Evolutionary conservation across 345 rosid species (phyloP).

Genomic region (Linum lewisii): DNA sequence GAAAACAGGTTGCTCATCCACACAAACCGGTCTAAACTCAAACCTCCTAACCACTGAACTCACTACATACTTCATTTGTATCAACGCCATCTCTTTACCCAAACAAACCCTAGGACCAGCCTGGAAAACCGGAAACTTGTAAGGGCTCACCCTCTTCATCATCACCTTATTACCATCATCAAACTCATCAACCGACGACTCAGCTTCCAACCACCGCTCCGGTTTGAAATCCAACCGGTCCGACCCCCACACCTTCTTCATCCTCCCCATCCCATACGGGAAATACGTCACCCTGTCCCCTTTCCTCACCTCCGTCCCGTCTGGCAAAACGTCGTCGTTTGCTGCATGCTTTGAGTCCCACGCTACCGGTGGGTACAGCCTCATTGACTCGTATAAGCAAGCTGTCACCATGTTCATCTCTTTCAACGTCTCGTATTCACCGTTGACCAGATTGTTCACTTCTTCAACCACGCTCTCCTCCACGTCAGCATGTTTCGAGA

Average conservation of each 20-base stretch:
- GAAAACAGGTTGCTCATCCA: slow-evolving; percentile 14
- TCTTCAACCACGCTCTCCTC: slow-evolving; percentile 17
- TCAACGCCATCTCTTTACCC: slow-evolving; percentile 68
- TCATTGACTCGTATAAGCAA: slow-evolving; percentile 22
- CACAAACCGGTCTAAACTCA: slow-evolving; percentile 14
- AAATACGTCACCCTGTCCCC: slow-evolving; percentile 26
- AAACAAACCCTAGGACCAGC: slow-evolving; percentile 74
- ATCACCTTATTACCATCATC: slow-evolving; percentile 8
- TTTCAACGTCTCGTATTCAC: slow-evolving; percentile 15
- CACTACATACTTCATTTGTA: slow-evolving; percentile 56
- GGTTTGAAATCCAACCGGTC: slow-evolving; percentile 21
- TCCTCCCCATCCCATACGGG: slow-evolving; percentile 27
- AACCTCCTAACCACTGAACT: slow-evolving; percentile 24
- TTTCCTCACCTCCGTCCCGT: slow-evolving; percentile 18
- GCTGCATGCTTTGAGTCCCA: slow-evolving; percentile 27
- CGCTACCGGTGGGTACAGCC: slow-evolving; percentile 25
- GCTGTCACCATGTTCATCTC: slow-evolving; percentile 23
- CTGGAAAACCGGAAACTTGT: slow-evolving; percentile 56
- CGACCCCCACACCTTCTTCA: slow-evolving; percentile 22
- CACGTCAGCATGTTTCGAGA: slow-evolving; percentile 10
- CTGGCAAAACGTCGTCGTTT: slow-evolving; percentile 20
- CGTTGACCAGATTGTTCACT: background rate
- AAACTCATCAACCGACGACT: too few relatives aligned
- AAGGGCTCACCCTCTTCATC: slow-evolving; percentile 17
- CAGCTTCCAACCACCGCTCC: slow-evolving; percentile 26